phyloP scores from a whole-genome alignment of 2,329 filamentous ascomycete species.

The Fusarium torulosum region DNA sequence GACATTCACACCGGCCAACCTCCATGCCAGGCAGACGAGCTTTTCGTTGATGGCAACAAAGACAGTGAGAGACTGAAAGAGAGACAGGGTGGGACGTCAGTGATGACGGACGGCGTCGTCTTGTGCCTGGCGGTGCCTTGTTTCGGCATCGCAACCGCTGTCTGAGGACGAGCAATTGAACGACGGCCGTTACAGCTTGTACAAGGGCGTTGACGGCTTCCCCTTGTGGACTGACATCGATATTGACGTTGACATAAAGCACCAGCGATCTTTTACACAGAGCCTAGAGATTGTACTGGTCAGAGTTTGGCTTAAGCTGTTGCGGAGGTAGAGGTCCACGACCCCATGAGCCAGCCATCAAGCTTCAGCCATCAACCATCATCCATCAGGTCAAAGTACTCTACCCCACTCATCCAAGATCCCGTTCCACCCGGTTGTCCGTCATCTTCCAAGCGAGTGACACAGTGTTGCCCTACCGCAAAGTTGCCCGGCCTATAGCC shows the following conservation, averaged over 20 bases:
- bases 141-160: slow-evolving; percentile 20
- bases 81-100: slow-evolving; percentile 38
- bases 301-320: slow-evolving; percentile 23
- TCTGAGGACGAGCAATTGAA: neutral
- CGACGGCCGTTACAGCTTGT: slow-evolving; percentile 35
- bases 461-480: slow-evolving; percentile 40
- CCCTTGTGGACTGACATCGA: slow-evolving; percentile 33
- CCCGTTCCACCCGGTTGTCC: slow-evolving; percentile 23
- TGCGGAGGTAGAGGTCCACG: slow-evolving; percentile 32
- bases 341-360: slow-evolving; percentile 12
- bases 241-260: slow-evolving; percentile 12
- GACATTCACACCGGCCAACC: slow-evolving; percentile 44
- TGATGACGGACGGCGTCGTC: slow-evolving; percentile 36
- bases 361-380: no score
- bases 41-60: slow-evolving; percentile 22
- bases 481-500: slow-evolving; percentile 2
- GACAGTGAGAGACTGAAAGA: neutral
- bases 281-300: slow-evolving; percentile 11
- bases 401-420: slow-evolving; percentile 14
- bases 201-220: slow-evolving; percentile 30
- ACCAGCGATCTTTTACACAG: slow-evolving; percentile 13
- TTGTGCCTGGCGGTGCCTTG: slow-evolving; percentile 36
- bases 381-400: slow-evolving; percentile 25
- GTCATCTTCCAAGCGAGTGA: slow-evolving; percentile 37
- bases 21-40: slow-evolving; percentile 32